phyloP scores from a whole-genome alignment of 2,329 filamentous ascomycete species.

The Claviceps sp. region DNA sequence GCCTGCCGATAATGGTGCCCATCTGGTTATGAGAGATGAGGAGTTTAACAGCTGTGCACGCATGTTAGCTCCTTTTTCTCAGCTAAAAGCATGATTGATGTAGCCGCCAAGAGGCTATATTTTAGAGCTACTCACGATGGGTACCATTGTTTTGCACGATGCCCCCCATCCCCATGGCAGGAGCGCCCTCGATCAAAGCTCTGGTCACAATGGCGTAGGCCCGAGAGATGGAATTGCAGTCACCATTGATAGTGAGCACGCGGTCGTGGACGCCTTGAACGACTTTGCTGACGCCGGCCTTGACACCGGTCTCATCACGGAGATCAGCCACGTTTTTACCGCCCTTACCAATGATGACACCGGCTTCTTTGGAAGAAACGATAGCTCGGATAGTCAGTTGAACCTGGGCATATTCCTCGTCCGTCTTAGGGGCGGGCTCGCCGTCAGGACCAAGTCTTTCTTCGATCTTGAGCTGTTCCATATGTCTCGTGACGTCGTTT shows the following conservation, averaged over 20 bases:
- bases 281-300: conserved; percentile 96
- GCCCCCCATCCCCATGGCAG: conserved; percentile 91
- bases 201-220: conserved; percentile 91
- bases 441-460: conserved; percentile 60
- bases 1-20: conserved; percentile 96
- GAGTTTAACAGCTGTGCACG: conserved; percentile 68
- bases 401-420: conserved; percentile 89
- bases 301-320: conserved; percentile 93
- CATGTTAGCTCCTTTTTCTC: not conserved
- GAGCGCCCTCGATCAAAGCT: conserved; percentile 81
- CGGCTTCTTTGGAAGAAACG: conserved; percentile 96
- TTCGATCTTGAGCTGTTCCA: conserved; percentile 54
- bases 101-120: not conserved
- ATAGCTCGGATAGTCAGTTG: conserved; percentile 93
- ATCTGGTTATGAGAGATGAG: conserved; percentile 99
- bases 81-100: not conserved
- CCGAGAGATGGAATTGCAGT: conserved; percentile 75
- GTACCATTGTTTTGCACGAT: conserved; percentile 78
- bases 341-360: conserved; percentile 96
- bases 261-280: conserved; percentile 95
- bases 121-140: conserved; percentile 53
- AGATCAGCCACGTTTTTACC: conserved; percentile 97
- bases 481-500: conserved; percentile 44
- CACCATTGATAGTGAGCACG: conserved; percentile 87
- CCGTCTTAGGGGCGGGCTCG: conserved; percentile 74